Percentiles rank a stretch among this genome's conserved stretches.
Conservation (phyloP, 192 early-diverging fungal species). For the Obelidium mucronatum region DNA sequence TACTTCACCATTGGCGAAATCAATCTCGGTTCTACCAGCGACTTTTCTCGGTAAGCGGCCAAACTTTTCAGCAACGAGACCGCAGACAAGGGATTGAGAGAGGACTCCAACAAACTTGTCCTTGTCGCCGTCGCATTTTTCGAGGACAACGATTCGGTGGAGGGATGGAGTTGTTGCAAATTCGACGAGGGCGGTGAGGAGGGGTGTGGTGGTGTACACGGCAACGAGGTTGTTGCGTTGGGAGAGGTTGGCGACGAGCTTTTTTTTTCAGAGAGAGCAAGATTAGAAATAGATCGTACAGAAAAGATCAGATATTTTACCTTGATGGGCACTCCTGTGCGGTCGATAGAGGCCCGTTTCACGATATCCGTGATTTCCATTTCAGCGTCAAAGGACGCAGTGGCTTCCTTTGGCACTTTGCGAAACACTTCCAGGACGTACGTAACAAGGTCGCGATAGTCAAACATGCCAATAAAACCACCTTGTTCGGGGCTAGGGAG, state of each 20-base stretch:
- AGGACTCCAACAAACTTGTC: conserved; percentile 55
- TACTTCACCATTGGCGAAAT: conserved; percentile 45
- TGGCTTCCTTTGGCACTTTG: conserved; percentile 43
- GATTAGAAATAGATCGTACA: too few relatives aligned
- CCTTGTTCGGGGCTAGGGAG: conserved; percentile 33
- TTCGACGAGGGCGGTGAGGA: conserved; percentile 49
- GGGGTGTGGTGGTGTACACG: conserved; percentile 38
- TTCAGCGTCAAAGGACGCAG: conserved; percentile 31
- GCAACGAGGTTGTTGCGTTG: conserved; percentile 52
- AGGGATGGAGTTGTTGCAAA: conserved; percentile 32
- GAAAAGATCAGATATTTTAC: too few relatives aligned
- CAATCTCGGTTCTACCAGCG: background rate
- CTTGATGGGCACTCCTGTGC: conserved; percentile 52
- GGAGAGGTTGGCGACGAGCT: conserved; percentile 55
- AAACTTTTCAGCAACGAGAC: conserved; percentile 49
- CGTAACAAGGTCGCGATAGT: conserved; percentile 60
- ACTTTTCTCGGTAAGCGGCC: conserved; percentile 42
- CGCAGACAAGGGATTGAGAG: conserved; percentile 47
- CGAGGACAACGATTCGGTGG: conserved; percentile 57
- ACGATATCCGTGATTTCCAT: conserved; percentile 59
- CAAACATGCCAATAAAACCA: conserved; percentile 60
- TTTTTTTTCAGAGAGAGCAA: too few relatives aligned
- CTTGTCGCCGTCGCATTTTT: conserved; percentile 20
- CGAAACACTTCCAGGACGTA: conserved; percentile 56
- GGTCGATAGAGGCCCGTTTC: conserved; percentile 48